Base-by-base conservation (phyloP, 2,329 filamentous ascomycete genomes). In the Dactylonectria macrodidyma region DNA sequence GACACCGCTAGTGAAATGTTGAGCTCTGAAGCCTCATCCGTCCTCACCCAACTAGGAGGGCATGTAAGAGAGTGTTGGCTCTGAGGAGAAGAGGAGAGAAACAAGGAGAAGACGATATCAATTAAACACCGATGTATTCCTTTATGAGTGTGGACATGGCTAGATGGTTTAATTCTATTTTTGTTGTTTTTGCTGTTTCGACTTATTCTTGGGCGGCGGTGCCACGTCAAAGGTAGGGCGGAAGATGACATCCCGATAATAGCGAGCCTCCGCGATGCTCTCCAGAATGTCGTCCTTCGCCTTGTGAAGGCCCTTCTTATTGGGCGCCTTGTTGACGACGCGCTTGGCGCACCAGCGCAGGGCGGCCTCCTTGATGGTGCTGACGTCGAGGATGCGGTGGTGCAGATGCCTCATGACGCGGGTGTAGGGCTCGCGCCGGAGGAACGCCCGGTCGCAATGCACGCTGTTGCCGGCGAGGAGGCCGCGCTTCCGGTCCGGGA, bases 381-480 rank as follows among this genome's bases (percentile, higher is more conserved):
- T 98, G 62, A 98, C 94, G 79, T 99, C 96, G 55, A 98, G 83
- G 70, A 99, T 93, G 16, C 96, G 90, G 82, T 99, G 95, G 81
- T 97, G 93, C 72, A 99, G 84, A 81, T 96, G 90, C 64, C 92
- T 89, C 56, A 93, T 82, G 2, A 97, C 90, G 66, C 86, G 84
- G 46, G 86, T 88, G 81, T 95, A 99, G 0, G 95, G 95, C 64
- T 86, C 86, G 70, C 89, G 88, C 5, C 89, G 86, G 67, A 99
- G 85, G 78, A 99, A 99, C 2, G 90, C 89, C 75, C 90, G 90
- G 81, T 99, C 96, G 3, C 93, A 94, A 78, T 99, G 95, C 30
- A 99, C 93, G 65, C 92, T 96, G 82, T 97, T 99, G 2, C 96
- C 96, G 0, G 96, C 95, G 47, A 99, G 85, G 65, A 98, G 81